Evolutionary conservation across 768 basidiomycete genomes (phyloP), one percentile per base, ranked within the genome.

Genomic region (Naganishia kalamii): DNA sequence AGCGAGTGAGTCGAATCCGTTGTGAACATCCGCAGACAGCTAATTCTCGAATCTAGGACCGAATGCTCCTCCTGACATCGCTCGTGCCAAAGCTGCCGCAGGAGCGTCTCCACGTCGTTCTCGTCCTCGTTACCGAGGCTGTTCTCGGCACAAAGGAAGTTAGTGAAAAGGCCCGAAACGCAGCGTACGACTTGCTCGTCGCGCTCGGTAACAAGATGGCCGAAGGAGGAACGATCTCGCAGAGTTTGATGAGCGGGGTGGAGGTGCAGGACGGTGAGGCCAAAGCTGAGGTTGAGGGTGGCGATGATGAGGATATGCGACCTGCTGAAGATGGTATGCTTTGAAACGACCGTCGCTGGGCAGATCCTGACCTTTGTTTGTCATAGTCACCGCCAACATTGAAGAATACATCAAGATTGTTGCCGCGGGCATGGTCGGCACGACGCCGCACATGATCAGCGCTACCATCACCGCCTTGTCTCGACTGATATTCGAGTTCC

Each of bases 321-420:
- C 60, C 46, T 50, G 52, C 65, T 10, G 59, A 32, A 5, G 30
- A 61, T 64, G 60, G 48, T 48, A 50, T 25, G 60, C 49, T 29
- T 35, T 19, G 41, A 21, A 48, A 41, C 33, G 13, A 23, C 7
- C 2, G 23, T 57, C 5, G 19, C 33, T 57, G 8, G 32, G 23
- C 8, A 10, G 4, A 17, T 3, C 33, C 40, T 62, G 49, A 62
- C 67, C 8, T 59, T 32, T 66, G 41, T 62, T 52, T 11, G 49
- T 80, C 30, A 44, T 25, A 52, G 46, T 65, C 11, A 79, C 80
- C 60, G 93, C 92, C 0, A 89, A 77, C 71, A 83, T 93, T 48
- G 87, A 91, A 70, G 96, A 98, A 75, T 98, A 89, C 75, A 82
- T 98, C 81, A 99, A 89, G 3, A 98, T 99, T 93, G 81, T 97